Base-by-base conservation (phyloP, 2,329 filamentous ascomycete species). In the Trichothecium sympodiale region DNA sequence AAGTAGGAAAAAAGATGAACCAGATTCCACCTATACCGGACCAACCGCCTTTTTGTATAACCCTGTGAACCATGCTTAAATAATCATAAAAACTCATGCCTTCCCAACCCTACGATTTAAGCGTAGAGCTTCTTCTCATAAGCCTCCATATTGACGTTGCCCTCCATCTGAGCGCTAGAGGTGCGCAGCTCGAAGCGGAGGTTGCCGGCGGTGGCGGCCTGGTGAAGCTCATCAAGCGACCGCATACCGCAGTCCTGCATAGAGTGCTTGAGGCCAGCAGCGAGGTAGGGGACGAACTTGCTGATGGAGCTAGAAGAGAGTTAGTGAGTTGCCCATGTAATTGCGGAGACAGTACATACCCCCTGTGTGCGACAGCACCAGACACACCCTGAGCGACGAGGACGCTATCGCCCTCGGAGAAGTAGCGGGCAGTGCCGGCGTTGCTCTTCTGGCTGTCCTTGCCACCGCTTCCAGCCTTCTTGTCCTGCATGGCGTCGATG, bases 91-190 rank as follows among this genome's bases (percentile, higher is more conserved):
- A n/a, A n/a, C n/a, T n/a, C n/a, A n/a, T n/a, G n/a, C n/a, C n/a
- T n/a, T n/a, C n/a, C n/a, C n/a, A n/a, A n/a, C n/a, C n/a, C n/a
- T n/a, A n/a, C n/a, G n/a, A n/a, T 25, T 61, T 77, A 95, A 52
- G 87, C 86, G 65, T 94, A 98, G 48, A 98, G 82, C 76, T 96
- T 98, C 83, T 98, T 98, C 72, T 96, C 91, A 59, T 94, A 96
- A 58, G 85, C 89, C 69, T 96, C 87, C 73, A 98, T 87, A 67
- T 96, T 93, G 42, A 98, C 88, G 56, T 89, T 91, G 45, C 91
- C 91, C 71, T 98, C 91, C 40, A 93, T 74, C 74, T 94, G 87
- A 34, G 91, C 91, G 61, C 87, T 94, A 41, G 87, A 83, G 42
- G 87, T 96, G 51, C 91, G 75, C 53, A 96, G 72, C 71, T 98